Base-by-base conservation (phyloP, 129 eudicot species). In the Pseudognaphalium luteoalbum region DNA sequence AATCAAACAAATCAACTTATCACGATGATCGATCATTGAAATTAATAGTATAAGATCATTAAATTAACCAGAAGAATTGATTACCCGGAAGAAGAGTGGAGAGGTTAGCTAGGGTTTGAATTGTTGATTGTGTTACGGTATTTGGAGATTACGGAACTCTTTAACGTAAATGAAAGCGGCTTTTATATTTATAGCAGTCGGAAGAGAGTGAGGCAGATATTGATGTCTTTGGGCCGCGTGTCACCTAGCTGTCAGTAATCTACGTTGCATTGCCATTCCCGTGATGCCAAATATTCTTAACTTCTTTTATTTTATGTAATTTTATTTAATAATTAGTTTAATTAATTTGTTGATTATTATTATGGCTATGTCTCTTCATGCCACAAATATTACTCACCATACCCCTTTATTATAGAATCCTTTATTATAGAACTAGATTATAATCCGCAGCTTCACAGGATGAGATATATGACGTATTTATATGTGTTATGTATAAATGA, bases 161-260 rank as follows among this genome's bases (percentile, higher is more conserved):
- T 54, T 39, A 10, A 6, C 71, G 20, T 41, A 57, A 68, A 2
- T 35, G 39, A 52, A 70, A 61, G 56, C 9, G 42, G 37, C 62
- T 68, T 25, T 33, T 78, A 65, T 71, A 60, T 78, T 47, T 47
- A 47, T 47, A 47, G 72, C 71, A 47, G 77, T 32, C 6, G 56
- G 77, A 34, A 33, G 64, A 66, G 3, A 78, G 42, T 6, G 0
- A 47, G 5, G 54, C 1, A 47, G 54, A 47, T 25, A 61, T 78
- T 12, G 19, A 42, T 47, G 30, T 32, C 17, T 60, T 28, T 64
- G 44, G 19, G 78, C 56, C 82, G 68, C 82, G 82, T 78, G 70
- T 71, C 77, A 78, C 82, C 77, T 32, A 58, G 32, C 77, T 78
- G 82, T 71, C 77, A 62, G 64, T 61, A 62, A 71, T 78, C 70